These are phyloP conservation scores for Primulina huaijiensis DNA, from an alignment of 257 asterid genomes.

Conservation along the genomic window DNA sequence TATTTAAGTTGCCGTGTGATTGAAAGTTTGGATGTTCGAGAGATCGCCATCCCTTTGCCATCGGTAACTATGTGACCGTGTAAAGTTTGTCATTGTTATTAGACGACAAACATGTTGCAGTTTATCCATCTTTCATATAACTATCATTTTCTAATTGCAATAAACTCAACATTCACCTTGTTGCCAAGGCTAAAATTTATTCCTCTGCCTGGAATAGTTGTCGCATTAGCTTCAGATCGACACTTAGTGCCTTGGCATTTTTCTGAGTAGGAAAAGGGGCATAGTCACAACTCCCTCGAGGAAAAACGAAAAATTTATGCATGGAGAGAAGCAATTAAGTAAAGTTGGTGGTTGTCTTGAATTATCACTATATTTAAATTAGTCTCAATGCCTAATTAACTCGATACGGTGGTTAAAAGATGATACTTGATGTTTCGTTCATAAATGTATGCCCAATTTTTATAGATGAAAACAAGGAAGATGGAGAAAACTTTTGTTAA, in stretches of 20 bases:
- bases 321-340: background rate
- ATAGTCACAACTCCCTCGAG: background rate
- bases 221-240: background rate
- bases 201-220: background rate
- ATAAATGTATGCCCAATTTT: background rate
- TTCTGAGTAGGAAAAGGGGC: background rate
- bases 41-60: background rate
- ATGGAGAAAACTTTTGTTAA: background rate
- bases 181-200: background rate
- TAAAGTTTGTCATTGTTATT: background rate
- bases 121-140: background rate
- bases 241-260: background rate
- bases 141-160: background rate
- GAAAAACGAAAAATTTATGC: background rate
- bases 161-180: background rate
- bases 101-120: background rate
- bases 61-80: background rate
- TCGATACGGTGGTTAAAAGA: background rate
- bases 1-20: background rate
- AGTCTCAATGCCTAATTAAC: background rate
- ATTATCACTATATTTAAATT: background rate
- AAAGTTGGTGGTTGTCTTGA: background rate
- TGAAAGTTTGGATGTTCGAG: background rate
- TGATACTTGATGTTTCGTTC: background rate
- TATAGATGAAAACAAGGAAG: too few relatives aligned